Evolutionary conservation across 2,329 filamentous ascomycete genomes (phyloP), one percentile per base, ranked within the genome.

Genomic region (Sclerotinia trifoliorum): DNA sequence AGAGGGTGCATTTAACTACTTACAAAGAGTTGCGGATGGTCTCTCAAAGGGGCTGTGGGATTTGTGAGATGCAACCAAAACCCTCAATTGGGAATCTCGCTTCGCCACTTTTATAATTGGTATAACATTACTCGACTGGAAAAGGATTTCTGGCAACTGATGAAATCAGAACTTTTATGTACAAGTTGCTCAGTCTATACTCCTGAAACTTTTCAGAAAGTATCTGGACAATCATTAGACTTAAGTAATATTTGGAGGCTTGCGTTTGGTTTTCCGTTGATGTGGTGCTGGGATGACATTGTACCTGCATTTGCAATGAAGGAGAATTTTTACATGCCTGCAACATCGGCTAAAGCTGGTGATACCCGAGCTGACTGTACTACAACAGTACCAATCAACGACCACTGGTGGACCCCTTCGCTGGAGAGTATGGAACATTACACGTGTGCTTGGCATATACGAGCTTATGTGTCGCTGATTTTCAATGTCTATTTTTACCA

Each of bases 31-130:
- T 39, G 26, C 32, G 24, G 39, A 39, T 35, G 48, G 15, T 44
- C 21, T 42, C 35, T 51, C 51, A 54, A 67, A 46, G 65, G 48
- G 56, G 65, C 44, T 62, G 48, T 62, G 48, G 65, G 65, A 63
- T 55, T 62, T 62, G 65, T 63, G 65, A 67, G 48, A 67, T 67
- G 65, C 42, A 62, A 67, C 56, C 65, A 62, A 67, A 67, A 32
- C 24, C 15, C 26, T 32, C 48, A 63, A 46, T 52, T 54, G 35
- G 39, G 48, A 44, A n/a, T 55, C 62, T 67, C 21, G 48, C 56
- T 62, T 67, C 65, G 56, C 65, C 65, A 26, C 65, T 35, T 35
- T 62, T 48, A 54, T 44, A 46, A 48, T 46, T 62, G 35, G 35
- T 35, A 35, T 35, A 35, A 10, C 35, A 5, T 35, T 35, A 35